These are phyloP conservation scores for Tagetes erecta DNA, from an alignment of 129 eudicot genomes.

Conservation along the genomic window DNA sequence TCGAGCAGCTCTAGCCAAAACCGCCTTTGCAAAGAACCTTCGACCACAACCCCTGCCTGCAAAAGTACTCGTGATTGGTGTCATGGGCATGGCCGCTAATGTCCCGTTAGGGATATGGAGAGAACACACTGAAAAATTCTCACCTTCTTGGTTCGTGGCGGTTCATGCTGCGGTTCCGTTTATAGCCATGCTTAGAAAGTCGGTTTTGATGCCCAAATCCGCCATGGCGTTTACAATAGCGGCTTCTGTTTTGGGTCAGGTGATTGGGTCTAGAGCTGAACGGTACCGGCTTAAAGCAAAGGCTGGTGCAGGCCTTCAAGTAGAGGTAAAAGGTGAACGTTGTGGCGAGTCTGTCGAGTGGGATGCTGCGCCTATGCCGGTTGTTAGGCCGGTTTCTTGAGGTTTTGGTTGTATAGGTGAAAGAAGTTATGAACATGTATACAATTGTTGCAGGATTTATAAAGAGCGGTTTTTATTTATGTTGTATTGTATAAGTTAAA, in stretches of 20 bases:
- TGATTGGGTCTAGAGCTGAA: constrained; percentile 95
- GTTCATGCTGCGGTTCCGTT: constrained; percentile 99
- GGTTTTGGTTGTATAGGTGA: constrained; percentile 16
- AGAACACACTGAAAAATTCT: constrained; percentile 89
- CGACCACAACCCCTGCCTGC: constrained; percentile 83
- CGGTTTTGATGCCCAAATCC: constrained; percentile 87
- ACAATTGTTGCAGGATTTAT: constrained; percentile 3
- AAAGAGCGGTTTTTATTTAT: background rate
- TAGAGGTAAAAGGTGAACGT: constrained; percentile 35
- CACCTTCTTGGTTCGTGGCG: constrained; percentile 91
- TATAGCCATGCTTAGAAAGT: constrained; percentile 90
- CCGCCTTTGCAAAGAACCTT: constrained; percentile 83
- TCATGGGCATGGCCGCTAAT: constrained; percentile 88
- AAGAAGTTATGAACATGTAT: background rate
- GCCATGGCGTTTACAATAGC: constrained; percentile 98
- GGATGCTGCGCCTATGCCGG: constrained; percentile 46
- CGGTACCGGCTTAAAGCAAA: constrained; percentile 59
- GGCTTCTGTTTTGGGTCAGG: constrained; percentile 93
- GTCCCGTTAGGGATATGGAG: constrained; percentile 94
- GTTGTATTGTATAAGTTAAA: background rate
- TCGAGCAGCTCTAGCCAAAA: constrained; percentile 72
- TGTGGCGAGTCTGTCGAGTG: constrained; percentile 51
- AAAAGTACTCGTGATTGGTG: constrained; percentile 79
- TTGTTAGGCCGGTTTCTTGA: constrained; percentile 40
- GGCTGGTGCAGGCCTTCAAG: constrained; percentile 28